These are phyloP conservation scores for Astrephomene gubernaculifera DNA, from an alignment of 139 green algal species.

Conservation along the genomic window DNA sequence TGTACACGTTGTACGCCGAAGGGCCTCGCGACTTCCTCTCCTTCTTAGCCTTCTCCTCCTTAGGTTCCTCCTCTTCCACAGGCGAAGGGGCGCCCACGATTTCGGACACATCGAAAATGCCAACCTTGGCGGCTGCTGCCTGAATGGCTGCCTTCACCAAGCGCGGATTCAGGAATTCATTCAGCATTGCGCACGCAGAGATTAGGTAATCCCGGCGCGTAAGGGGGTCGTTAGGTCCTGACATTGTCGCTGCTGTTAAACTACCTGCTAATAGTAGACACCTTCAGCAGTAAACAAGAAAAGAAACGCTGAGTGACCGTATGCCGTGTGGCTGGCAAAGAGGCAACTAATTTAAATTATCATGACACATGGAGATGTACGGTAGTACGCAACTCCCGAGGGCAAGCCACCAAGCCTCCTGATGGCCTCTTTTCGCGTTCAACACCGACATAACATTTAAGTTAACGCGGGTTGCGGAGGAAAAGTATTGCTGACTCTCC, in stretches of 20 bases:
- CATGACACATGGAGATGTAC: background rate
- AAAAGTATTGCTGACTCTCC: no score
- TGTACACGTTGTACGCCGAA: constrained; percentile 2
- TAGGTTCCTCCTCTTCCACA: background rate
- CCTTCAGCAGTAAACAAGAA: background rate
- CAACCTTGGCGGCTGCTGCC: background rate
- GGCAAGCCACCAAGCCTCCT: background rate
- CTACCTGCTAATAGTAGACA: background rate
- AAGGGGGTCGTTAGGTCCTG: background rate
- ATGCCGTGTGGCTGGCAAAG: background rate
- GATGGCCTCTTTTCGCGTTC: background rate
- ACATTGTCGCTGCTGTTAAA: background rate
- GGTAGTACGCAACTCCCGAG: background rate
- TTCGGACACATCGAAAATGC: background rate
- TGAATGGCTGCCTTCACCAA: background rate
- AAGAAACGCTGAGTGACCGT: background rate
- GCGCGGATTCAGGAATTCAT: background rate
- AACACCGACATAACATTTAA: no score
- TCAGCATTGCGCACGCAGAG: background rate
- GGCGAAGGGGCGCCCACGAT: background rate
- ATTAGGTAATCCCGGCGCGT: constrained; percentile 1
- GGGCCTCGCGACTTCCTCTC: no score
- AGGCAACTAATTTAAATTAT: background rate
- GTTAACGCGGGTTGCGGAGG: no score
- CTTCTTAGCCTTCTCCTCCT: constrained; percentile 11